Evolutionary conservation across 306 rosid species (phyloP), one percentile per base, ranked within the genome.

Genomic region (Echinosophora koreensis): DNA sequence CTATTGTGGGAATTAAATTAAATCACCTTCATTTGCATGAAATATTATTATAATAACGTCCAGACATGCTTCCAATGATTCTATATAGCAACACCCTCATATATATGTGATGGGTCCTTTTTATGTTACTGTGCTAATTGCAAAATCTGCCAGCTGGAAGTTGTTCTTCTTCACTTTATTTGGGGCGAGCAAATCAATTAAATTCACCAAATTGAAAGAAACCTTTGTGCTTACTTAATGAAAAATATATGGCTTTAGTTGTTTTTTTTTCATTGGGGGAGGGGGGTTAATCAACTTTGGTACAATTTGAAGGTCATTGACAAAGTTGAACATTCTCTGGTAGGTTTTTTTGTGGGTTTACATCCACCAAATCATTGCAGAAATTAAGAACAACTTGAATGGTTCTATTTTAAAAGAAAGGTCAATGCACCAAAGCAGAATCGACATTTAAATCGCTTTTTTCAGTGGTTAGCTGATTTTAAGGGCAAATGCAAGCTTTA

Each of bases 401-500:
- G 32, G 50, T 69, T 74, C 5, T 41, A 37, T 56, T 63, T 69
- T 44, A 76, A 46, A 46, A 15, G 61, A 72, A 42, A 34, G 57
- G 66, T 16, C 77, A 75, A 81, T 39, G 85, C 16, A 64, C 67
- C 77, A 18, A 51, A 70, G 14, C 62, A 49, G 50, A 70, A 75
- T 75, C 66, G 68, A 68, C 42, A 76, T 67, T 69, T 76, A 54
- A 56, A 69, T 75, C 18, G 3, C 39, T 57, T 42, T 76, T 75
- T 56, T 39, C 61, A 8, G 22, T 34, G 65, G 41, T 71, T 57
- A 37, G 74, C 77, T 27, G 82, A 71, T 71, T 76, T 76, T 42
- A 80, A 70, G 87, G 84, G 74, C 13, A 57, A 77, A 50, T 80
- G 80, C 80, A 84, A 38, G 72, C 86, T 63, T 56, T 46, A 73